These are phyloP conservation scores for Symbiodinium pilosum DNA, from an alignment of 73 alveolate genomes.

Conservation along the genomic window DNA sequence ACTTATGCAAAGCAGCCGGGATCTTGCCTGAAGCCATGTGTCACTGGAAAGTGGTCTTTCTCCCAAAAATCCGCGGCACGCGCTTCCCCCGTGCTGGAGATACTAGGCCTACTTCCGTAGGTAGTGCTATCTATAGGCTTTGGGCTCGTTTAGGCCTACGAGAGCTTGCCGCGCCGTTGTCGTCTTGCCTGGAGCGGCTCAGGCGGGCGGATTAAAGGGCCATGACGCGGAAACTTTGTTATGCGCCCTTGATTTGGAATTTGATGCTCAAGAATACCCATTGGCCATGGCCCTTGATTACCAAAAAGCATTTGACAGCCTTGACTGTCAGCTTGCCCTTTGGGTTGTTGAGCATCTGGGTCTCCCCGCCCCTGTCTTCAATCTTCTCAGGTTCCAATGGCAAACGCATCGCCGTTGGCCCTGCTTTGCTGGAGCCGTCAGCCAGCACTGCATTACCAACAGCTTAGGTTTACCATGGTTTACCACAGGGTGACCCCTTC, in stretches of 20 bases:
- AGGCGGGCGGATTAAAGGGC: not conserved
- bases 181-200: not conserved
- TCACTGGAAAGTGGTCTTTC: not conserved
- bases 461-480: not conserved
- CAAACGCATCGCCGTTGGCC: not conserved
- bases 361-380: not conserved
- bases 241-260: not conserved
- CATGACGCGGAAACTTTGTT: not conserved
- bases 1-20: not conserved
- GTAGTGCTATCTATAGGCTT: not conserved
- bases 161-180: not conserved
- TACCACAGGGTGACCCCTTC: slow-evolving; percentile 26
- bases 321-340: not conserved
- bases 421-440: not conserved
- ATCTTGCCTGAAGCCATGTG: not conserved
- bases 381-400: not conserved
- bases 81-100: not conserved
- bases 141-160: not conserved
- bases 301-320: slow-evolving; percentile 1
- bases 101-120: not conserved
- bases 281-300: not conserved
- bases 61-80: not conserved
- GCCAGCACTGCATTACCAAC: not conserved
- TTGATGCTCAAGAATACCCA: not conserved
- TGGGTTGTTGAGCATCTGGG: not conserved